Evolutionary conservation across 1,139 yeast species (phyloP), one percentile per base, ranked within the genome.

Genomic region (Kluyveromyces sp.): DNA sequence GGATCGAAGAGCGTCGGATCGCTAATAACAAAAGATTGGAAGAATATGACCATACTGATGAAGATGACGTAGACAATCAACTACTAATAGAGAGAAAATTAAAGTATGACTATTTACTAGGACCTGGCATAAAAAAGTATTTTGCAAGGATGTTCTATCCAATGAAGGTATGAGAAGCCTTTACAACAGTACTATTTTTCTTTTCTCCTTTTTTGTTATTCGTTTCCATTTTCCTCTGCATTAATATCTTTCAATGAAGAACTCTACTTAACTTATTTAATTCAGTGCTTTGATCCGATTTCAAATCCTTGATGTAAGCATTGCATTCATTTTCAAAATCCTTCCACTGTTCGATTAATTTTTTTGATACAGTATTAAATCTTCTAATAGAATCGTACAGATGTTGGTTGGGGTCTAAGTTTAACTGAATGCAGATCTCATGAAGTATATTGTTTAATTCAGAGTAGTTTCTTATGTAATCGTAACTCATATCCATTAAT

Each of bases 111-210:
- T 25, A 45, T 3, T 48, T 68, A 25, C 50, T 70, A 26, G 53
- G 55, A 7, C 49, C 51, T 4, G 58, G 60, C 2, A 8, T 56
- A 26, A 53, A 41, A 25, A 53, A 55, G 8, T 70, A 63, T 43
- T 29, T 66, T 3, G 45, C 59, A 29, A 61, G 77, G 45, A 60
- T 63, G 61, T 52, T 65, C 27, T 69, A 71, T 46, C 75, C 74
- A 1, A 66, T 70, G 46, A 66, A 66, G 46, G 72, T 71, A 7
- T 70, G 46, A 52, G 34, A 28, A 6, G 4, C 15, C 28, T 39
- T 25, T 15, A 31, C 7, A 7, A 25, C 7, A 39, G 25, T 29
- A n/a, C 2, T 30, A 4, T 25, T 10, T 28, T 29, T 8, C 2
- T 29, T 21, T 39, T 5, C 7, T 31, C 28, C 5, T 8, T 30